Base-by-base conservation (phyloP, 73 alveolate genomes). In the Paramecium octaurelia region DNA sequence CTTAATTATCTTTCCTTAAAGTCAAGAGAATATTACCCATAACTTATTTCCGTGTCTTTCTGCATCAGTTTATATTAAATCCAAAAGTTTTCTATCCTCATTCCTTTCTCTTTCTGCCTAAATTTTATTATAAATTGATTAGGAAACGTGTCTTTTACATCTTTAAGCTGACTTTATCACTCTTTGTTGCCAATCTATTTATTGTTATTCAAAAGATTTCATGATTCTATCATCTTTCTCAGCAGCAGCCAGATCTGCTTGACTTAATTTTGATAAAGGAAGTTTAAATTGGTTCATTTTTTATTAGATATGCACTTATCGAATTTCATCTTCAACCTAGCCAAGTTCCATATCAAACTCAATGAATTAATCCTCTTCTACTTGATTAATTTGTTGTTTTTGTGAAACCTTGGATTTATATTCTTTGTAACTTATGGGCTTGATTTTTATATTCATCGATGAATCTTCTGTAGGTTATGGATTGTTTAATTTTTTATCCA, bases 1-100 rank as follows among this genome's bases (percentile, higher is more conserved):
- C 88, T 75, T 35, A 75, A 38, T 75, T 75, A 42, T 42, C 58
- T 54, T 75, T 75, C 88, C 88, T 75, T 38, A 75, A 75, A 75
- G 46, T 64, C 8, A 31, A 29, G 24, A 29, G 34, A 54, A 16
- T 54, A 54, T 18, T 75, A 75, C 88, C 88, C 88, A 75, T 36
- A 75, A 38, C 40, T 75, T 75, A 75, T 75, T 75, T 6, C 88
- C 88, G 38, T 75, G 46, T 35, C 60, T 75, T 18, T 75, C 88
- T 31, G 88, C 88, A 36, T 75, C 88, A 34, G 68, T 75, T 75
- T 54, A 38, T 16, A 75, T 75, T 24, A 75, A n/a, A 75, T 75
- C 88, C 20, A 75, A 20, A 29, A 75, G 46, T 3, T 75, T 38
- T 75, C 60, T 75, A 75, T 75, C 88, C 36, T 75, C 88, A 29